Evolutionary conservation across 345 rosid species (phyloP).

Genomic region (Brassica nigra): DNA sequence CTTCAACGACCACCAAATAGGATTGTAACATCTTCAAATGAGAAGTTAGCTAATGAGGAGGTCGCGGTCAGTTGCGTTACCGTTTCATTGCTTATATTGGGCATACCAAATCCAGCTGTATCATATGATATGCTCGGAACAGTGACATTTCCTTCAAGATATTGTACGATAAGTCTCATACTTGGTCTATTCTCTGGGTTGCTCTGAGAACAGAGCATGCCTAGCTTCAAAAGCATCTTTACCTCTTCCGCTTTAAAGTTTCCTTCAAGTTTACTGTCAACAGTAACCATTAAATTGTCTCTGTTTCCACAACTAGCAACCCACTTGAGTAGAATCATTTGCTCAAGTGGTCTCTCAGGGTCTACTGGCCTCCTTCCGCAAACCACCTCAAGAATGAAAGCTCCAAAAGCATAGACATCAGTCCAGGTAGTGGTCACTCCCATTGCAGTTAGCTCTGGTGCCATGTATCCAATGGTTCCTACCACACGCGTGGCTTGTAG

Average conservation of each 20-base stretch:
- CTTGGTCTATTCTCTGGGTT: slow-evolving; percentile 34
- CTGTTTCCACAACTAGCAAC: slow-evolving; percentile 30
- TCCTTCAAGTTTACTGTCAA: slow-evolving; percentile 37
- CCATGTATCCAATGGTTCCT: slow-evolving; percentile 9
- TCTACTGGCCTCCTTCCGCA: slow-evolving; percentile 9
- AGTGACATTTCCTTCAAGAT: slow-evolving; percentile 28
- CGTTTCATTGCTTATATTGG: slow-evolving; percentile 29
- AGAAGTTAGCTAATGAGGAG: slow-evolving; percentile 31
- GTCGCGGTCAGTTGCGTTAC: slow-evolving; percentile 27
- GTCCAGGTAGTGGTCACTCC: background rate
- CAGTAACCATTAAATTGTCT: slow-evolving; percentile 24
- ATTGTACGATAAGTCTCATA: slow-evolving; percentile 43
- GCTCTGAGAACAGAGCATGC: slow-evolving; percentile 45
- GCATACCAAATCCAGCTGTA: slow-evolving; percentile 34
- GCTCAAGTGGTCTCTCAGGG: slow-evolving; percentile 30
- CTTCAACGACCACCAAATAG: slow-evolving; percentile 29
- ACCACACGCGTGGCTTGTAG: background rate
- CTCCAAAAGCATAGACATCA: background rate
- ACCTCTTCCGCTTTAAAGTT: slow-evolving; percentile 25
- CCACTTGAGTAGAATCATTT: slow-evolving; percentile 32
- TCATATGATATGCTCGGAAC: slow-evolving; percentile 23
- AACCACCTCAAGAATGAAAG: background rate
- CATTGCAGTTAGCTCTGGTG: slow-evolving; percentile 8
- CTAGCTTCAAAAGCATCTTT: slow-evolving; percentile 43
- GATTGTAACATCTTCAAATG: slow-evolving; percentile 24